Percentiles rank a stretch among this genome's conserved stretches.
Conservation (phyloP, 2,329 filamentous ascomycete genomes). For the Cladorrhinum sp. region DNA sequence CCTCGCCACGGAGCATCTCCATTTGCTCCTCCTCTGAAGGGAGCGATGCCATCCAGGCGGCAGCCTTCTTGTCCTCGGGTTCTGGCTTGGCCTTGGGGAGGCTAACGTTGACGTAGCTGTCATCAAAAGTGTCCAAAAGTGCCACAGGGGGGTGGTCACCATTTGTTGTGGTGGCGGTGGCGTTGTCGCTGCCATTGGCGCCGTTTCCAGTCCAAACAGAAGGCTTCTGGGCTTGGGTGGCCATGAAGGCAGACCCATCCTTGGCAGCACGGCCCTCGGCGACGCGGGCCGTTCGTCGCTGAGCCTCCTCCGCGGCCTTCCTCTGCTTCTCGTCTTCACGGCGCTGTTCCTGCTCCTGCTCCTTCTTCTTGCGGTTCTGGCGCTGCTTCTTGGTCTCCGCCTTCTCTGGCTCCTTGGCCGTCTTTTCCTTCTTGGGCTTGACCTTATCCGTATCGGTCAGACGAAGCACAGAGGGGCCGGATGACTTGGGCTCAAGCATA, state of each 20-base stretch:
- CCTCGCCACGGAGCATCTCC: constrained; percentile 53
- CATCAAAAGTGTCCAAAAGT: constrained; percentile 56
- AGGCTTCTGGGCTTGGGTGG: constrained; percentile 33
- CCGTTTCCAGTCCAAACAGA: constrained; percentile 42
- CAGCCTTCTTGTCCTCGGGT: constrained; percentile 33
- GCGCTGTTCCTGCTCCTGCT: constrained; percentile 70
- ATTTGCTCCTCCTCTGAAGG: constrained; percentile 63
- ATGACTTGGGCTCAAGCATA: constrained; percentile 71
- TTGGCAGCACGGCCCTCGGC: constrained; percentile 79
- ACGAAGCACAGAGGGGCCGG: constrained; percentile 72
- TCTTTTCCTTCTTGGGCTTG: constrained; percentile 54
- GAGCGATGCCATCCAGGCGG: constrained; percentile 49
- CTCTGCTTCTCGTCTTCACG: constrained; percentile 78
- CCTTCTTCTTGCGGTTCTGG: constrained; percentile 85
- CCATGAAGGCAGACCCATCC: constrained; percentile 66
- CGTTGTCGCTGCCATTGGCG: constrained; percentile 39
- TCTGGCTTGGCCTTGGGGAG: constrained; percentile 30
- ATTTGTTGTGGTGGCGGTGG: constrained; percentile 36
- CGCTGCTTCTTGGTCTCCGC: constrained; percentile 92
- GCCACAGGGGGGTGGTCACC: constrained; percentile 37
- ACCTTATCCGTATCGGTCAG: constrained; percentile 64
- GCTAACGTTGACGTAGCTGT: constrained; percentile 34
- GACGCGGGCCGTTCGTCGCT: constrained; percentile 76
- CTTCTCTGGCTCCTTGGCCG: constrained; percentile 59
- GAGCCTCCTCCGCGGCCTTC: constrained; percentile 73